Base-by-base conservation (phyloP, 352 stramenopile species). In the Phytopythium chamaehyphon region DNA sequence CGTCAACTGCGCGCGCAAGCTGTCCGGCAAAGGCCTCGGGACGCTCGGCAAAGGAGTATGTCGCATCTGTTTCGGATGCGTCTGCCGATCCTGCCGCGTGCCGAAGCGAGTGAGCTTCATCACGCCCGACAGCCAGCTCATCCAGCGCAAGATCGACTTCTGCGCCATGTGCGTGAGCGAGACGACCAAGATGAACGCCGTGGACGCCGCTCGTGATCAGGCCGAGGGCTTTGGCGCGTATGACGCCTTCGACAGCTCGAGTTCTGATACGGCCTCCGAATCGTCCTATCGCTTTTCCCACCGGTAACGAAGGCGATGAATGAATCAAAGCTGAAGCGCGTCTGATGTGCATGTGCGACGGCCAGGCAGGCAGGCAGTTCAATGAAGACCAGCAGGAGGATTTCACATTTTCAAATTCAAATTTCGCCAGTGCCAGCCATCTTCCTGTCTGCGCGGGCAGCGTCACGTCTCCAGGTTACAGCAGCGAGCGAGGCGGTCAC, bases 151-250 rank as follows among this genome's bases (percentile, higher is more conserved):
- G 28, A 31, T 68, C 21, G 31, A 37, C 40, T 64, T 68, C 36
- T 68, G 61, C 33, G 42, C 55, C 28, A 55, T 54, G 50, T 68
- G 61, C 39, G 46, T 68, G 36, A 51, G 39, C 39, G 54, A 59
- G 40, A 51, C 59, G 12, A 50, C 52, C 46, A 52, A 54, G 40
- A 57, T 44, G 52, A 61, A 45, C 40, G 53, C 53, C 10, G 16
- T 39, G 26, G 43, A 53, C 37, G 59, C 54, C 33, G 53, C 37
- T 16, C 23, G 19, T 2, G 48, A 43, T 38, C 36, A 54, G 16
- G 36, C 36, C 9, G 35, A 35, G 8, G 39, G 36, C 14, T 54
- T 31, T 36, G 37, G 33, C 16, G 44, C 28, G 1, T 50, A 50
- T 31, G 24, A 50, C 28, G 44, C 12, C 44, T 37, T 50, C 1